phyloP scores from a whole-genome alignment of 2,329 filamentous ascomycete genomes.

The Leptosphaerulina australis region DNA sequence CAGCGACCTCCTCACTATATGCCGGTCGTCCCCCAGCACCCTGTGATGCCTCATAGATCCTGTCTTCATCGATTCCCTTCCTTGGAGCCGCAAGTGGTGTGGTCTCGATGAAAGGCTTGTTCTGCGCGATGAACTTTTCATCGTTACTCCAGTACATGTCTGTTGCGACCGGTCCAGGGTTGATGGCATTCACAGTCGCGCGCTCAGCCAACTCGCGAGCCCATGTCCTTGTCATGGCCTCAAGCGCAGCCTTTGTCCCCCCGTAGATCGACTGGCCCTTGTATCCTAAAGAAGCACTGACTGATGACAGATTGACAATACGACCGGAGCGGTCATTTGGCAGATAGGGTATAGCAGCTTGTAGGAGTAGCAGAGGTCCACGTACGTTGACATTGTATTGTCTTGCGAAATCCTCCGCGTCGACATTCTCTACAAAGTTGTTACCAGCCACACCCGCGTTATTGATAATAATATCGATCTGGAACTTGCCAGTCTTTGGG shows the following conservation, averaged over 20 bases:
- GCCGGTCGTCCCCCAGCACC: slow-evolving; percentile 61
- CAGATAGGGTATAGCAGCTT: slow-evolving; percentile 73
- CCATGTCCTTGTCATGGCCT: slow-evolving; percentile 74
- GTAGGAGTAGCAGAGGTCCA: slow-evolving; percentile 76
- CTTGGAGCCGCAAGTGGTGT: slow-evolving; percentile 69
- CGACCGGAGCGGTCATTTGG: slow-evolving; percentile 70
- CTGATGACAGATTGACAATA: slow-evolving; percentile 66
- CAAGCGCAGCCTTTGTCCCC: slow-evolving; percentile 69
- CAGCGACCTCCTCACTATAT: slow-evolving; percentile 74
- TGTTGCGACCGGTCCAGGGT: slow-evolving; percentile 67
- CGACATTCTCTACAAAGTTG: slow-evolving; percentile 67
- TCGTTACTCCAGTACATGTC: slow-evolving; percentile 68
- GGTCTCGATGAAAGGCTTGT: slow-evolving; percentile 66
- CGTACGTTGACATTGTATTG: slow-evolving; percentile 83
- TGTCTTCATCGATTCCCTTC: slow-evolving; percentile 65
- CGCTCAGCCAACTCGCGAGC: slow-evolving; percentile 65
- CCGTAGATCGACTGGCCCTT: slow-evolving; percentile 66
- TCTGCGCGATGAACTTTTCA: slow-evolving; percentile 62
- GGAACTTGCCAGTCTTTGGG: slow-evolving; percentile 62
- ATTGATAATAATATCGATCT: slow-evolving; percentile 85
- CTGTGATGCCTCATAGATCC: slow-evolving; percentile 54
- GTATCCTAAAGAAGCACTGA: slow-evolving; percentile 64
- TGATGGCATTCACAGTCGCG: slow-evolving; percentile 69
- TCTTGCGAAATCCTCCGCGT: slow-evolving; percentile 68
- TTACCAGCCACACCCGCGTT: slow-evolving; percentile 77